A percentile compares a stretch with the other conserved stretches of the same genome.
These are phyloP conservation scores for Triglochin maritima DNA, from an alignment of 106 monocot species.

Conservation along the genomic window DNA sequence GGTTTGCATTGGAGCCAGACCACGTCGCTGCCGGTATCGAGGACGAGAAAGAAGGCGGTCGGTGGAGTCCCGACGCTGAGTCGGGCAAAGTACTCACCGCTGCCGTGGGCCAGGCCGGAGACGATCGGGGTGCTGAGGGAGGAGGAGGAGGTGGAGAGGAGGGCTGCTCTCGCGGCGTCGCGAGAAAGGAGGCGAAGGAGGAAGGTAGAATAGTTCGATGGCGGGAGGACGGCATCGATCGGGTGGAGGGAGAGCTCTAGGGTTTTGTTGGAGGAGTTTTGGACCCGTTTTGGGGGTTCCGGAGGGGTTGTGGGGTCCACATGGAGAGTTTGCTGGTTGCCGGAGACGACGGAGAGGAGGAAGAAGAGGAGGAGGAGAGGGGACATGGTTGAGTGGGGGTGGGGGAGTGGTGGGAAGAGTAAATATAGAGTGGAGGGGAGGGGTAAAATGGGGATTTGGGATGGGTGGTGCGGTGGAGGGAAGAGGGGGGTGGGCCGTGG, in stretches of 20 bases:
- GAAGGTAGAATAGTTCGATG: slow-evolving; percentile 6
- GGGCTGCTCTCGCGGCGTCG: slow-evolving; percentile 5
- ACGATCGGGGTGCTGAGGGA: slow-evolving; percentile 30
- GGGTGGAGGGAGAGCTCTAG: slow-evolving; percentile 9
- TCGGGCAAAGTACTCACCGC: slow-evolving; percentile 74
- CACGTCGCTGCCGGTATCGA: slow-evolving; percentile 83
- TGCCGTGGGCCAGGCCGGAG: slow-evolving; percentile 57
- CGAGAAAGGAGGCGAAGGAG: slow-evolving; percentile 14
- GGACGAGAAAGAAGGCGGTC: slow-evolving; percentile 28
- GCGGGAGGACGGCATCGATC: slow-evolving; percentile 6
- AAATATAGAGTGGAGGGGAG: not conserved
- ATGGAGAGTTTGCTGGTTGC: slow-evolving; percentile 1
- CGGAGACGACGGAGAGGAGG: not conserved
- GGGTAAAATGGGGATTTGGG: not conserved
- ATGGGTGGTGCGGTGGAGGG: not conserved
- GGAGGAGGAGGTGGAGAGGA: slow-evolving; percentile 11
- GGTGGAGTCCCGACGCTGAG: slow-evolving; percentile 58
- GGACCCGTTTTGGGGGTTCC: not conserved
- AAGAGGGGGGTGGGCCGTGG: not conserved
- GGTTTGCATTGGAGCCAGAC: slow-evolving; percentile 76
- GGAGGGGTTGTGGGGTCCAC: not conserved
- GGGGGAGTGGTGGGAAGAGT: not conserved
- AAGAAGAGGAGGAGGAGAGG: slow-evolving; percentile 1
- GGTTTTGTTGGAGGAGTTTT: not conserved
- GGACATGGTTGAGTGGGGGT: not conserved